A percentile compares a stretch with the other conserved stretches of the same genome.
phyloP scores from a whole-genome alignment of 139 green algal genomes.

The Tetraselmis chui region DNA sequence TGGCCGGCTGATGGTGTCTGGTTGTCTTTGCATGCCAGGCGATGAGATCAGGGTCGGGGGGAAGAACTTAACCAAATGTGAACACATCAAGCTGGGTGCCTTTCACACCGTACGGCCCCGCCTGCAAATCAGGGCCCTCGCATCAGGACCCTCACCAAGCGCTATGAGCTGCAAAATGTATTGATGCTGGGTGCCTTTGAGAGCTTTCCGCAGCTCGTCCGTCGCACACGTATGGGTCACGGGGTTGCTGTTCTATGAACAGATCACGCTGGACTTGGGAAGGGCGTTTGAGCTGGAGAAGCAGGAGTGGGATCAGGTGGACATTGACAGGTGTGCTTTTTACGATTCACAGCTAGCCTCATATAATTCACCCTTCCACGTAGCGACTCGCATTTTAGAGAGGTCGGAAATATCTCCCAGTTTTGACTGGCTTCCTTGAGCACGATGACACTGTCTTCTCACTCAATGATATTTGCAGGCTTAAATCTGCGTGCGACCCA shows the following conservation, averaged over 20 bases:
- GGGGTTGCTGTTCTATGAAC: slow-evolving; percentile 70
- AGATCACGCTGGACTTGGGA: slow-evolving; percentile 82
- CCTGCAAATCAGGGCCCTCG: no score
- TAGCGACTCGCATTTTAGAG: slow-evolving; percentile 71
- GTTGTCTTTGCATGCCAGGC: no score
- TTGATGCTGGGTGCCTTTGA: no score
- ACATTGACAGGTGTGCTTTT: background rate
- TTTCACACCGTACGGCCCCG: slow-evolving; percentile 98
- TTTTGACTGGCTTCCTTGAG: background rate
- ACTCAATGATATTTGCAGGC: no score
- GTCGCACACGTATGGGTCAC: no score
- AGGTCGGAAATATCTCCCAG: slow-evolving; percentile 61
- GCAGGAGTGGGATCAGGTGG: no score
- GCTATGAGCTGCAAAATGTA: no score
- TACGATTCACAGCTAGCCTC: slow-evolving; percentile 1
- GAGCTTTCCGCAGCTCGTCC: no score
- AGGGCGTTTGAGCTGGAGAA: no score
- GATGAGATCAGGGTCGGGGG: no score
- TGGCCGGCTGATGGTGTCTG: no score
- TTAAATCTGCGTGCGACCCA: slow-evolving; percentile 69
- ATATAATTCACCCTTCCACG: slow-evolving; percentile 9
- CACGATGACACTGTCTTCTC: slow-evolving; percentile 1
- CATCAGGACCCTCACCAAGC: no score
- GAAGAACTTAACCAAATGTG: slow-evolving; percentile 71
- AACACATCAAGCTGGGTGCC: slow-evolving; percentile 86